Evolutionary conservation across 768 basidiomycete genomes (phyloP).

Genomic region (Termitomyces sp.): DNA sequence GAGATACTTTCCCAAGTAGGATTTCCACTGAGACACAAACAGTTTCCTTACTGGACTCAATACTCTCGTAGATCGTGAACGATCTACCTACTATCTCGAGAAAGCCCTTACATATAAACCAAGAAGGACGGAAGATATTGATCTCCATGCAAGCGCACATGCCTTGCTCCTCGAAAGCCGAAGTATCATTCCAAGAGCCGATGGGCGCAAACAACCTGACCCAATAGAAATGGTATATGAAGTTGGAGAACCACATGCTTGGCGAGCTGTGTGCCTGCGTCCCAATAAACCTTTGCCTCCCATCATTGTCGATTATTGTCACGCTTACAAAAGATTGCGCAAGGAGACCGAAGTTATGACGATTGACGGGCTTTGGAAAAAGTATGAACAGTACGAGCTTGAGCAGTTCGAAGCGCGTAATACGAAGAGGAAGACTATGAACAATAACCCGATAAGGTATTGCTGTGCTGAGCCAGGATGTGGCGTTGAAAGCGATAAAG

Average conservation of each 20-base stretch:
- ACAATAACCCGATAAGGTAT: background rate
- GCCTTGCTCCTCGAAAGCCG: constrained; percentile 2
- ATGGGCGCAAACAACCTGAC: background rate
- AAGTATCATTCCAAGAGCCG: constrained; percentile 2
- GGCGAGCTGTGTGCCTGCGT: background rate
- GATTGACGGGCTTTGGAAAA: background rate
- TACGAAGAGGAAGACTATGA: background rate
- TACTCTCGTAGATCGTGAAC: background rate
- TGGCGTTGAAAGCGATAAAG: background rate
- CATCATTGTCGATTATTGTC: background rate
- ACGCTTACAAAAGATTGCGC: background rate
- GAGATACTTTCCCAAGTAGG: background rate
- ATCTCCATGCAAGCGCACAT: background rate
- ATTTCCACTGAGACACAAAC: background rate
- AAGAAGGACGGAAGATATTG: background rate
- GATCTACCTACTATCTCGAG: background rate
- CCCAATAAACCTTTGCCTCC: background rate
- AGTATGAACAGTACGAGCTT: background rate
- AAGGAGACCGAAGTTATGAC: background rate
- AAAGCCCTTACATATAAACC: background rate
- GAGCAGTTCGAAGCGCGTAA: background rate
- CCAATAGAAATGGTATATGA: constrained; percentile 3
- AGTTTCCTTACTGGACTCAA: background rate
- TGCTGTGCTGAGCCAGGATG: background rate
- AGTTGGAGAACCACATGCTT: constrained; percentile 1